Evolutionary conservation across 2,329 filamentous ascomycete genomes (phyloP).

Genomic region (Scedosporium boydii): DNA sequence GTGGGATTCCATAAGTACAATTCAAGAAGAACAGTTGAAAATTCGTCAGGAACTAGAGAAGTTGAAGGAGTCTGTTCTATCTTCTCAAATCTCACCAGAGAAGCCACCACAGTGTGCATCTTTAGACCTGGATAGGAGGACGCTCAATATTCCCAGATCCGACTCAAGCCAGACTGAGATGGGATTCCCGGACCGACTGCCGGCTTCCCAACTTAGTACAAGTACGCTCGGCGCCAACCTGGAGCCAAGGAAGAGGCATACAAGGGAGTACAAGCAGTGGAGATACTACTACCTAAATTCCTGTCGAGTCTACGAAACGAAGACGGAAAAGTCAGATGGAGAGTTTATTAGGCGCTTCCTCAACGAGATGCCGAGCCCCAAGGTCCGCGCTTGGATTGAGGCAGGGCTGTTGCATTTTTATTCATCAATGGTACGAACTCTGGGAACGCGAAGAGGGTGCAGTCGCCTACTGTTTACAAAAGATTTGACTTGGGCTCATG

Average conservation of each 20-base stretch:
- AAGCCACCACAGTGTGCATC: not conserved
- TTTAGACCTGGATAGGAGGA: not conserved
- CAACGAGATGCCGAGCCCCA: not conserved
- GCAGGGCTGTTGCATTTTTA: conserved; percentile 3
- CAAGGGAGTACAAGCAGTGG: conserved; percentile 5
- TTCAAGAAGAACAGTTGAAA: not conserved
- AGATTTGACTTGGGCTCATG: conserved; percentile 3
- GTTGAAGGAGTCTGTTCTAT: not conserved
- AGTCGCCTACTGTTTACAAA: not conserved
- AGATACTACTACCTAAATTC: conserved; percentile 1
- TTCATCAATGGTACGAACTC: not conserved
- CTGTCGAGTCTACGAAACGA: conserved; percentile 2
- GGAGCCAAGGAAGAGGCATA: not conserved
- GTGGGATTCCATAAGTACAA: not conserved
- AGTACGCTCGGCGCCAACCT: not conserved
- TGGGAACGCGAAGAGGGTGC: not conserved
- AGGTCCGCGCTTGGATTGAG: not conserved
- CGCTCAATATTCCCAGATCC: not conserved
- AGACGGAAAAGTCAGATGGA: conserved; percentile 1
- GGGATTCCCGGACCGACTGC: not conserved
- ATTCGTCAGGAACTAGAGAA: not conserved
- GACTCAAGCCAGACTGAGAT: not conserved
- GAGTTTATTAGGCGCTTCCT: conserved; percentile 6
- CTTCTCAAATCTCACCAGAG: not conserved
- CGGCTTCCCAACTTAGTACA: not conserved